These are phyloP conservation scores for Melanogaster broomeanus DNA, from an alignment of 768 basidiomycete genomes.

Conservation along the genomic window DNA sequence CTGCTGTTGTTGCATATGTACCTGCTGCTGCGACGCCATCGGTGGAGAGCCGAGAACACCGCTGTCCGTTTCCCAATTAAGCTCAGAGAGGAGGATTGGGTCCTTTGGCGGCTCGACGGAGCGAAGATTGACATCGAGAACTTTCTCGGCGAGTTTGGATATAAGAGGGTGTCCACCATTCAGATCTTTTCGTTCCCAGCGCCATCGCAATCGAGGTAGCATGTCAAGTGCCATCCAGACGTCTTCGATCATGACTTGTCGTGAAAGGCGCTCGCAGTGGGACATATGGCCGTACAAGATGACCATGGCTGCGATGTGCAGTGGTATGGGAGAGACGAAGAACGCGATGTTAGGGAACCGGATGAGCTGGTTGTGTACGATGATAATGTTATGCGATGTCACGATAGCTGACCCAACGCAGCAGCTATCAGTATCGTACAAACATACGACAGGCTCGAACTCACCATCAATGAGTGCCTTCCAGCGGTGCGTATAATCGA, in stretches of 20 bases:
- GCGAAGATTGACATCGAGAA: slow-evolving; percentile 73
- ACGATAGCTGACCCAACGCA: slow-evolving; percentile 59
- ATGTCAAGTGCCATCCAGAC: slow-evolving; percentile 87
- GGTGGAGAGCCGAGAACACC: slow-evolving; percentile 28
- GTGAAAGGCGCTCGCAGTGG: slow-evolving; percentile 64
- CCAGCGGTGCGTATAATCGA: slow-evolving; percentile 63
- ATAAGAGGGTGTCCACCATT: slow-evolving; percentile 85
- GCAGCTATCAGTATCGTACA: slow-evolving; percentile 4
- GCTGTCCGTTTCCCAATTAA: slow-evolving; percentile 48
- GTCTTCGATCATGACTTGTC: slow-evolving; percentile 72
- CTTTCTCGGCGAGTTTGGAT: slow-evolving; percentile 76
- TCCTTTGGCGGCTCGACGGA: slow-evolving; percentile 44
- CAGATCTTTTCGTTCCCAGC: slow-evolving; percentile 85
- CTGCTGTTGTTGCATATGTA: slow-evolving; percentile 32
- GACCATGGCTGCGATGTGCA: slow-evolving; percentile 91
- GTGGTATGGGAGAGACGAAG: slow-evolving; percentile 85
- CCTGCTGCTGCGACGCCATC: slow-evolving; percentile 24
- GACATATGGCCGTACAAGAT: slow-evolving; percentile 88
- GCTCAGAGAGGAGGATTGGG: slow-evolving; percentile 43
- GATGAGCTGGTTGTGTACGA: slow-evolving; percentile 82
- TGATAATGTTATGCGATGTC: slow-evolving; percentile 84
- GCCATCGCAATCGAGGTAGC: slow-evolving; percentile 88
- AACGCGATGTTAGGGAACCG: slow-evolving; percentile 85
- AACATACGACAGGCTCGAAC: slow-evolving; percentile 16
- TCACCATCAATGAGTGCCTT: slow-evolving; percentile 79